Conservation (phyloP, 495 filamentous ascomycete genomes). For the Hypoxylon lienhwacheense region DNA sequence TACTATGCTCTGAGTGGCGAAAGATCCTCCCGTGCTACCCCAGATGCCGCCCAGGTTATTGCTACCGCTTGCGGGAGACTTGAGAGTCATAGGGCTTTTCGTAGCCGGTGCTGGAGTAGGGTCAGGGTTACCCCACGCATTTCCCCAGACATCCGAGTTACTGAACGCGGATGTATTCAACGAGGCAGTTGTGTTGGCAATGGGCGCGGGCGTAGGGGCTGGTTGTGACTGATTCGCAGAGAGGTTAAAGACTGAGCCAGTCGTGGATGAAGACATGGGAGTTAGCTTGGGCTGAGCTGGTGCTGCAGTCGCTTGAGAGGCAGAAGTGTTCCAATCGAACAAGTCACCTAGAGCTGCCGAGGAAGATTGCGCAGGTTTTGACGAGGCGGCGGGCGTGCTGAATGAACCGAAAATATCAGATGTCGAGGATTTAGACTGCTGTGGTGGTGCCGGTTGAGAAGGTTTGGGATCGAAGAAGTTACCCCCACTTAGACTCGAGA, state of each 20-base stretch:
- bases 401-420: constrained; percentile 59
- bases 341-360: constrained; percentile 67
- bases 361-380: constrained; percentile 48
- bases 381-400: constrained; percentile 53
- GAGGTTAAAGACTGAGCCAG: constrained; percentile 77
- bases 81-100: constrained; percentile 30
- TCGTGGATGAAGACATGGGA: constrained; percentile 42
- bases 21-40: constrained; percentile 60
- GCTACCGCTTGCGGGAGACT: constrained; percentile 13
- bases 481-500: constrained; percentile 62
- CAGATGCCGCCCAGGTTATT: constrained; percentile 78
- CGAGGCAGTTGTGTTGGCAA: constrained; percentile 39
- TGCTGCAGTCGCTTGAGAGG: constrained; percentile 50
- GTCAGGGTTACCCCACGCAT: constrained; percentile 58
- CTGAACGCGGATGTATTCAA: constrained; percentile 43
- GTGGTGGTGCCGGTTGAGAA: constrained; percentile 52
- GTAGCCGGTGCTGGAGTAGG: constrained; percentile 37
- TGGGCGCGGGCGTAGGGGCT: constrained; percentile 39
- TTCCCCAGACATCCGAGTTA: constrained; percentile 56
- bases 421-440: constrained; percentile 52
- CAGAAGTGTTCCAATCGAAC: constrained; percentile 74
- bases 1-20: constrained; percentile 57
- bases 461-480: constrained; percentile 82
- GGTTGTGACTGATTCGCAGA: constrained; percentile 57
- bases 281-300: constrained; percentile 46